Evolutionary conservation across 1,139 yeast species (phyloP), one percentile per base, ranked within the genome.

Genomic region (Magnusiomyces ingens): DNA sequence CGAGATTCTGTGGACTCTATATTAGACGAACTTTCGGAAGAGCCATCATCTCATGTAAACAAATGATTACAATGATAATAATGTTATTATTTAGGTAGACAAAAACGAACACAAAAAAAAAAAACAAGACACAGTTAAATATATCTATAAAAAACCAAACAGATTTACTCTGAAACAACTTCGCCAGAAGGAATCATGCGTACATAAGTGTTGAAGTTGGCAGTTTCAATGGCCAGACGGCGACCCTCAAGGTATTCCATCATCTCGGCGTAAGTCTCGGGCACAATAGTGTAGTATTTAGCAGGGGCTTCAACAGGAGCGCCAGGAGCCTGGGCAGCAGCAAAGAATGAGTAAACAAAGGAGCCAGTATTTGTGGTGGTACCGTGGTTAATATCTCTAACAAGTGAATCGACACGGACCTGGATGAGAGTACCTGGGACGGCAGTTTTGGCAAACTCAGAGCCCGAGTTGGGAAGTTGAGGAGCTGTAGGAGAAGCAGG

Each of bases 251-350:
- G 77, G 66, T 85, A 90, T 63, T 83, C 86, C 84, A 90, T 89
- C 95, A 90, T 90, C 69, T 90, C 97, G 22, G 84, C 78, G 67
- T 90, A 90, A 1, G 95, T 82, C 67, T 86, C 88, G 6, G 97
- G 97, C 54, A 90, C 75, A 52, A 90, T 91, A 3, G 90, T 80
- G 47, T 81, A 77, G 64, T 75, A 82, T 5, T 79, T 78, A 21
- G 56, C 60, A 49, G 54, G 55, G 55, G 43, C 54, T 36, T 42
- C 49, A 35, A 38, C 57, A 17, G 71, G 70, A 54, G 54, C 51
- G 40, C 55, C 62, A 2, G 58, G 48, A 37, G 60, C 59, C 43
- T 59, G 60, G 32, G 59, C 78, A 50, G 93, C 89, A 43, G 88
- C 95, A 66, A 82, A 90, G 78, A 84, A 90, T 1, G 96, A 87